Conservation (phyloP, 2,329 filamentous ascomycete genomes). For the Neurospora sp. region DNA sequence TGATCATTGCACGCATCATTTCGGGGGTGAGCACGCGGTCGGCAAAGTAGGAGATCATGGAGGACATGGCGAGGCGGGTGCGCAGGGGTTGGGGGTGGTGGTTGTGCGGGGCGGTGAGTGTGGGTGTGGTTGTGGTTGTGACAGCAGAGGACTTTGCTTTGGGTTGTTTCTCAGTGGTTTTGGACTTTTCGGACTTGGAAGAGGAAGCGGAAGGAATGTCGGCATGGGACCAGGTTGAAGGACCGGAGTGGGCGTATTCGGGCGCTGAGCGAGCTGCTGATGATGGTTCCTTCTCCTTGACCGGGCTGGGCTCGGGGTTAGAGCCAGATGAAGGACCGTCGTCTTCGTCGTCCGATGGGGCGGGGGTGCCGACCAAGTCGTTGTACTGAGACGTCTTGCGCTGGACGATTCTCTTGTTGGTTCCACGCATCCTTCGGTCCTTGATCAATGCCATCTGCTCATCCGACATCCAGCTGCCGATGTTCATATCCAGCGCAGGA, state of each 20-base stretch:
- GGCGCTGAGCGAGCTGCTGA: conserved; percentile 27
- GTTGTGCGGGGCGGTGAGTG: background rate
- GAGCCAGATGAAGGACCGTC: conserved; percentile 28
- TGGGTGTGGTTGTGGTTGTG: background rate
- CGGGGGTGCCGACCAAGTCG: conserved; percentile 72
- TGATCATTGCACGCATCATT: conserved; percentile 99
- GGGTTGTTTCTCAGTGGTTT: background rate
- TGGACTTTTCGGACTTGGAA: background rate
- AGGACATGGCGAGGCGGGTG: conserved; percentile 86
- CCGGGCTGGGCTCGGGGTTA: conserved; percentile 14
- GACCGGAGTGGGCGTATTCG: conserved; percentile 40
- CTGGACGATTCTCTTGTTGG: conserved; percentile 67
- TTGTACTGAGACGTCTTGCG: conserved; percentile 86
- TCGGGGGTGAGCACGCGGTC: conserved; percentile 90
- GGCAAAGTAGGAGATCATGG: conserved; percentile 98
- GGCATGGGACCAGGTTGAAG: conserved; percentile 26
- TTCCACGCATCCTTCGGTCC: conserved; percentile 66
- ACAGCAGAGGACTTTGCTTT: background rate
- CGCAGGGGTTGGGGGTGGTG: conserved; percentile 51
- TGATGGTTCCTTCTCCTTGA: conserved; percentile 14
- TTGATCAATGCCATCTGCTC: conserved; percentile 94
- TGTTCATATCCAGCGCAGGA: conserved; percentile 90
- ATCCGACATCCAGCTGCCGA: conserved; percentile 98
- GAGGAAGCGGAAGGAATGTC: conserved; percentile 3
- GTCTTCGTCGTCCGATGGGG: conserved; percentile 66